Conservation (phyloP, 2,329 filamentous ascomycete species). For the Neophaeococcomyces mojaviensis region DNA sequence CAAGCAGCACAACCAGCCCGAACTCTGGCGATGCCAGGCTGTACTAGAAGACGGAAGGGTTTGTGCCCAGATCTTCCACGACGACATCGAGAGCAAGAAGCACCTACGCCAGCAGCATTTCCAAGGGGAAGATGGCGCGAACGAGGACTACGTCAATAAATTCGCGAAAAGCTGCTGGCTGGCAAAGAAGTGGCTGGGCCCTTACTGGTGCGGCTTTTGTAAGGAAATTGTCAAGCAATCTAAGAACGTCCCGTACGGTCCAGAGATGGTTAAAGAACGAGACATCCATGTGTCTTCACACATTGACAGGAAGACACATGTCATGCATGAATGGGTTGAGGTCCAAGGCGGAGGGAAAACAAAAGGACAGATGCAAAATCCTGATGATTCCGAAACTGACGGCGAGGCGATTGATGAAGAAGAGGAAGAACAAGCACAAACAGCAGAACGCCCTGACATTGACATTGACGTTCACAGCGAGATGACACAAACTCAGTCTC, state of each 20-base stretch:
- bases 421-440: too few relatives aligned
- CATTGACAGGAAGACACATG: constrained; percentile 25
- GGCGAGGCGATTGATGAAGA: too few relatives aligned
- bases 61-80: constrained; percentile 46
- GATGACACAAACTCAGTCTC: too few relatives aligned
- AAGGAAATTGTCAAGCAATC: constrained; percentile 45
- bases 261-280: constrained; percentile 53
- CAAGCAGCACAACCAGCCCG: constrained; percentile 64
- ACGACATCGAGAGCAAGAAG: constrained; percentile 50
- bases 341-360: constrained; percentile 12
- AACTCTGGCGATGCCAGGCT: constrained; percentile 64
- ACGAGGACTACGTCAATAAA: constrained; percentile 26
- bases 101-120: constrained; percentile 54
- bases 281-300: constrained; percentile 67
- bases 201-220: constrained; percentile 91
- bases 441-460: too few relatives aligned
- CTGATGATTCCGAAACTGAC: not conserved
- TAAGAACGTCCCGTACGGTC: constrained; percentile 33
- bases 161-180: constrained; percentile 25
- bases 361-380: constrained; percentile 10
- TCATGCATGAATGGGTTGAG: constrained; percentile 16
- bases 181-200: constrained; percentile 52
- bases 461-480: too few relatives aligned
- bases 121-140: constrained; percentile 12
- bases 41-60: constrained; percentile 17